A percentile compares a stretch with the other conserved stretches of the same genome.
phyloP scores from a whole-genome alignment of 2,329 filamentous ascomycete species.

The Aureobasidium melanogenum region DNA sequence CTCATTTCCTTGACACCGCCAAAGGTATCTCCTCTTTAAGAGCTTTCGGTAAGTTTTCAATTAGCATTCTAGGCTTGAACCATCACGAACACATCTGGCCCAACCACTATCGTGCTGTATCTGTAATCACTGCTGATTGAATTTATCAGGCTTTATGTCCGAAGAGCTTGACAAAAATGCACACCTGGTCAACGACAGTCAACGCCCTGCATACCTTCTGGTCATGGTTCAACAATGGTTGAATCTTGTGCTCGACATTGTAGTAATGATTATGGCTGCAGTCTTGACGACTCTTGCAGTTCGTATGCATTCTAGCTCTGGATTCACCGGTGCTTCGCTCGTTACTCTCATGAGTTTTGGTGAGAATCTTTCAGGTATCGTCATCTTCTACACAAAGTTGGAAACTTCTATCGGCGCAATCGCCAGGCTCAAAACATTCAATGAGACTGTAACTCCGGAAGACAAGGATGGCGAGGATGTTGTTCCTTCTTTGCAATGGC shows the following conservation, averaged over 20 bases:
- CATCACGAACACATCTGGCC: too few relatives aligned
- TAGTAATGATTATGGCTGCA: constrained; percentile 26
- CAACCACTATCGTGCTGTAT: neutral
- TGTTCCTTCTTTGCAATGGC: constrained; percentile 45
- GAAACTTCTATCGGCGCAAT: constrained; percentile 52
- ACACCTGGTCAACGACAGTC: constrained; percentile 30
- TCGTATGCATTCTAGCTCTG: constrained; percentile 33
- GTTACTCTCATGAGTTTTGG: constrained; percentile 47
- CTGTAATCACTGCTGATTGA: constrained; percentile 25
- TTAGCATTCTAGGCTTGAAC: too few relatives aligned
- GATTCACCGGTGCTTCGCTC: constrained; percentile 41
- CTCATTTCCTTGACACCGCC: constrained; percentile 44
- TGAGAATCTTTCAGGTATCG: constrained; percentile 40
- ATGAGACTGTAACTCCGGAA: neutral
- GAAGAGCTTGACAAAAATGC: constrained; percentile 23
- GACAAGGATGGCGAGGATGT: constrained; percentile 35
- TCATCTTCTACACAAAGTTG: constrained; percentile 47
- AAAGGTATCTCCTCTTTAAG: constrained; percentile 42
- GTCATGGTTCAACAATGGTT: constrained; percentile 38
- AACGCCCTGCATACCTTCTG: constrained; percentile 38
- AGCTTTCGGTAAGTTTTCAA: constrained; percentile 45
- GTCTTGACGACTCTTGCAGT: constrained; percentile 27
- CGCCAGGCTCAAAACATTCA: constrained; percentile 26
- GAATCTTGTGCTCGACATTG: constrained; percentile 31
- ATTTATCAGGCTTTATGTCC: constrained; percentile 39